These are phyloP conservation scores for Cryptococcus floricola DNA, from an alignment of 1,284 basidiomycete genomes.

Conservation along the genomic window DNA sequence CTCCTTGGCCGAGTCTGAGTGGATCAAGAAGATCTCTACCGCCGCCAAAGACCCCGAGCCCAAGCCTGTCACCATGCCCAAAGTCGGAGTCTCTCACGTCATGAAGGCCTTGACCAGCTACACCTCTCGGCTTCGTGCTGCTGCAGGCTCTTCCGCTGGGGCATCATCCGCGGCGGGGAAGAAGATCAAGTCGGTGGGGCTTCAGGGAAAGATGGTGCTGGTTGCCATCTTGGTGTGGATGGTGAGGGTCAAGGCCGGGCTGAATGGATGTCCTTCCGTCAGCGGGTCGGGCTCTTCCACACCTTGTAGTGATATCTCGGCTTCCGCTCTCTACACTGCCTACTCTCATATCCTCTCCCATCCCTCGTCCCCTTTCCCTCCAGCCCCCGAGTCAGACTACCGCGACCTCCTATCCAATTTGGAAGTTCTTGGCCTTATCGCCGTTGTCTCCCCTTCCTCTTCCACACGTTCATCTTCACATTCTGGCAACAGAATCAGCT, in stretches of 20 bases:
- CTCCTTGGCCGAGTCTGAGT: constrained; percentile 45
- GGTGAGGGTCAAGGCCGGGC: constrained; percentile 26
- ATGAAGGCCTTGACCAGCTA: constrained; percentile 45
- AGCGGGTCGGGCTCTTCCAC: constrained; percentile 10
- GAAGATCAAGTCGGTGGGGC: constrained; percentile 45
- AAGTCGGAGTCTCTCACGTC: constrained; percentile 39
- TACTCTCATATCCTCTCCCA: constrained; percentile 42
- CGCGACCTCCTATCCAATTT: constrained; percentile 47
- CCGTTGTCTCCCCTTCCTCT: constrained; percentile 15
- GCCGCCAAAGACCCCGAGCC: constrained; percentile 4
- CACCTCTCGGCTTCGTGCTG: constrained; percentile 40
- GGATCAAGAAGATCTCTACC: constrained; percentile 36
- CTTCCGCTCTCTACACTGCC: constrained; percentile 39
- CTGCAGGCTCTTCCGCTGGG: constrained; percentile 30
- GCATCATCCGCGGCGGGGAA: constrained; percentile 20
- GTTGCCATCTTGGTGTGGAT: constrained; percentile 40
- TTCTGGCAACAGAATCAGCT: constrained; percentile 1
- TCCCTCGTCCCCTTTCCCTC: constrained; percentile 47
- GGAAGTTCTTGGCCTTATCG: constrained; percentile 44
- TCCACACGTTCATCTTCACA: background rate
- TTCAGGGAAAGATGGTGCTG: constrained; percentile 48
- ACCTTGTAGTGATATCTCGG: constrained; percentile 15
- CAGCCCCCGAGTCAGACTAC: constrained; percentile 46
- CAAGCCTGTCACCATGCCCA: constrained; percentile 26
- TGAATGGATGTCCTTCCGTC: constrained; percentile 33